Percentiles rank a stretch among this genome's conserved stretches.
Conservation (phyloP, 768 basidiomycete genomes). For the Boletus tomentosulus region DNA sequence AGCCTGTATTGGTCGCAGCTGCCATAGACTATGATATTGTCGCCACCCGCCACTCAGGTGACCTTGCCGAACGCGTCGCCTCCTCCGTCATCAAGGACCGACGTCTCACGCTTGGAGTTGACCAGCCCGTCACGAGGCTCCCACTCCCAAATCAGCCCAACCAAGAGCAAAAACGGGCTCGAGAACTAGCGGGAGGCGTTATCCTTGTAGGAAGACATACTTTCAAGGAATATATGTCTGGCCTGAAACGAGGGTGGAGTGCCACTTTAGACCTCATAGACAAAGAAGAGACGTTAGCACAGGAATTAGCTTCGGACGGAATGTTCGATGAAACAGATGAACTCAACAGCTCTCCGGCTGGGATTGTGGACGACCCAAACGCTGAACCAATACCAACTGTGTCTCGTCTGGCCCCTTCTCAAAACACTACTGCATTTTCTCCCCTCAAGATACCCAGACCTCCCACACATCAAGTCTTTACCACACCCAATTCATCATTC, state of each 20-base stretch:
- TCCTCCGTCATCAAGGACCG: conserved; percentile 70
- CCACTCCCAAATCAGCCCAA: conserved; percentile 49
- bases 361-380: conserved; percentile 24
- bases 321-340: conserved; percentile 69
- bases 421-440: conserved; percentile 31
- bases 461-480: conserved; percentile 13
- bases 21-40: conserved; percentile 90
- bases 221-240: conserved; percentile 93
- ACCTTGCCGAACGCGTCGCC: conserved; percentile 72
- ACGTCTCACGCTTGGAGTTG: conserved; percentile 61
- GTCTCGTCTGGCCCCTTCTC: conserved; percentile 35
- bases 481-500: conserved; percentile 19
- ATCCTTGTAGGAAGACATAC: conserved; percentile 85
- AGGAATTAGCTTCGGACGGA: conserved; percentile 64
- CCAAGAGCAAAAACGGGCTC: conserved; percentile 47
- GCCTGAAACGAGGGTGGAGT: conserved; percentile 81
- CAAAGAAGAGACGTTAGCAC: conserved; percentile 65
- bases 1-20: conserved; percentile 94
- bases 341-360: conserved; percentile 20
- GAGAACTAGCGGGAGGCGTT: conserved; percentile 76
- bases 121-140: conserved; percentile 38
- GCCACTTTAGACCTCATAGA: conserved; percentile 65
- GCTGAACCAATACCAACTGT: conserved; percentile 41
- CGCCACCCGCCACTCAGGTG: conserved; percentile 78
- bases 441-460: conserved; percentile 28